phyloP scores from a whole-genome alignment of 306 rosid genomes.

The Quercus bicolor region DNA sequence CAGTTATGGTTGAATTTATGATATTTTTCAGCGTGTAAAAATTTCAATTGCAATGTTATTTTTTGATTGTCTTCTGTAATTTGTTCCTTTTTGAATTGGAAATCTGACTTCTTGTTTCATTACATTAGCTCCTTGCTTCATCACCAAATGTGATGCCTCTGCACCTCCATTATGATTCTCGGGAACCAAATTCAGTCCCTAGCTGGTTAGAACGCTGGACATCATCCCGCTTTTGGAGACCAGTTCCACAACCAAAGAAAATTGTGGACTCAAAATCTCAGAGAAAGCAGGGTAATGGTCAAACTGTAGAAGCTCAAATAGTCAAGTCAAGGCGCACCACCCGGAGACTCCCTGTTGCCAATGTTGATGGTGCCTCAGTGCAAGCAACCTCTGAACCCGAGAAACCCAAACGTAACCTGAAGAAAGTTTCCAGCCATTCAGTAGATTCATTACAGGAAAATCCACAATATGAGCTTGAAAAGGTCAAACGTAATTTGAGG shows the following conservation, averaged over 20 bases:
- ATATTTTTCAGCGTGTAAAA: not conserved
- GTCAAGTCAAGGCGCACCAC: constrained; percentile 67
- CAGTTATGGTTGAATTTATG: not conserved
- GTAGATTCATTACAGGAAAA: constrained; percentile 65
- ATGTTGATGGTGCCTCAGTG: constrained; percentile 42
- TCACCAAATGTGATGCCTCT: constrained; percentile 64
- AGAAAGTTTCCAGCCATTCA: constrained; percentile 67
- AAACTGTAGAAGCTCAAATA: constrained; percentile 51
- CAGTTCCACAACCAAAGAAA: constrained; percentile 74
- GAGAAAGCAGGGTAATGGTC: constrained; percentile 52
- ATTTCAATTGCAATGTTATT: not conserved
- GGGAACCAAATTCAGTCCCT: constrained; percentile 74
- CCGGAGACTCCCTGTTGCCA: constrained; percentile 60
- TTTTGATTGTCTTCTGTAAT: not conserved
- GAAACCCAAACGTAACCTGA: constrained; percentile 66
- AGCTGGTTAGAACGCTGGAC: constrained; percentile 95
- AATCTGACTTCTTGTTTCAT: constrained; percentile 30
- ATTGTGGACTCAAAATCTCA: constrained; percentile 54
- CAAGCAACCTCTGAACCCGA: constrained; percentile 71
- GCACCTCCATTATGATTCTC: constrained; percentile 61
- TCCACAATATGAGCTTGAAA: constrained; percentile 90
- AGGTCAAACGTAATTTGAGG: constrained; percentile 87
- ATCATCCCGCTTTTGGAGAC: constrained; percentile 70
- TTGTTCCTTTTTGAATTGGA: not conserved
- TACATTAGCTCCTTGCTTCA: constrained; percentile 67